Percentiles rank a stretch among this genome's conserved stretches.
These are phyloP conservation scores for Paraphaeosphaeria minitans DNA, from an alignment of 2,329 filamentous ascomycete species.

Conservation along the genomic window DNA sequence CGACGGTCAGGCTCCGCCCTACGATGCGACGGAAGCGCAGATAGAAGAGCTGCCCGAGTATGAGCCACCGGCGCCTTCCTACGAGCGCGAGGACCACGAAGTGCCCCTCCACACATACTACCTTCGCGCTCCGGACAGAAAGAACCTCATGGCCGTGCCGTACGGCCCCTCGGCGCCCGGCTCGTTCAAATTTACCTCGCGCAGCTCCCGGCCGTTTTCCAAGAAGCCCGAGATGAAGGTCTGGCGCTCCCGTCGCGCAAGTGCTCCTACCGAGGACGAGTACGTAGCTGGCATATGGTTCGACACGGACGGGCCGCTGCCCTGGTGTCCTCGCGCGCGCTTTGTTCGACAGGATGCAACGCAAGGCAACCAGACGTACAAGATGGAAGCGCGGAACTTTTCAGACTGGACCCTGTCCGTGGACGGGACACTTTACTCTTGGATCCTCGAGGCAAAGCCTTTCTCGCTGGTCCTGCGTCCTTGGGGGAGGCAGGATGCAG, in stretches of 20 bases:
- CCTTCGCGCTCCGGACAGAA: slow-evolving; percentile 21
- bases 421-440: slow-evolving; percentile 27
- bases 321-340: slow-evolving; percentile 41
- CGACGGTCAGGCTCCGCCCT: slow-evolving; percentile 6
- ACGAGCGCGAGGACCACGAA: slow-evolving; percentile 15
- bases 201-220: slow-evolving; percentile 34
- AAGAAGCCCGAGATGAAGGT: slow-evolving; percentile 43
- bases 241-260: slow-evolving; percentile 21
- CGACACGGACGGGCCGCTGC: slow-evolving; percentile 35
- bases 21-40: not conserved
- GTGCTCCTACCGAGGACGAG: slow-evolving; percentile 22
- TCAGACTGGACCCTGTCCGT: slow-evolving; percentile 32
- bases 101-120: slow-evolving; percentile 20
- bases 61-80: slow-evolving; percentile 19
- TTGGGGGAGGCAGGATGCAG: slow-evolving; percentile 19
- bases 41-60: slow-evolving; percentile 27
- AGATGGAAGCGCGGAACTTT: slow-evolving; percentile 42
- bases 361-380: slow-evolving; percentile 17
- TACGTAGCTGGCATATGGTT: slow-evolving; percentile 35
- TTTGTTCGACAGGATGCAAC: slow-evolving; percentile 22
- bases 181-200: slow-evolving; percentile 35
- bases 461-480: slow-evolving; percentile 31
- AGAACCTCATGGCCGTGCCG: slow-evolving; percentile 19
- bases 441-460: slow-evolving; percentile 31
- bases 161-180: slow-evolving; percentile 16